Evolutionary conservation across 2,329 filamentous ascomycete genomes (phyloP), one percentile per base, ranked within the genome.

Genomic region (Pyricularia pennisetigena): DNA sequence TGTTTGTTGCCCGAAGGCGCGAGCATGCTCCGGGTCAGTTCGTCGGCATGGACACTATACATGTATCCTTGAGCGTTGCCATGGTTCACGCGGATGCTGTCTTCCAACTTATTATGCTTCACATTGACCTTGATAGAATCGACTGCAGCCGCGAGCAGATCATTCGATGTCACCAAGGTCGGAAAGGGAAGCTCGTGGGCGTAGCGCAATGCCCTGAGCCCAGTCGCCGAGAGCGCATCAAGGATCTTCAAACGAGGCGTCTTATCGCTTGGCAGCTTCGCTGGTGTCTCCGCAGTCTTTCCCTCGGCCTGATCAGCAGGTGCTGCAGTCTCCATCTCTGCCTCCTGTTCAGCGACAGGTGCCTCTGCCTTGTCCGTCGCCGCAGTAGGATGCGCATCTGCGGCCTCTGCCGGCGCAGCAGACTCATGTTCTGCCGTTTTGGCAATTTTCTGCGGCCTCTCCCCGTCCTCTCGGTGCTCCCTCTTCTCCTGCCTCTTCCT

Each of bases 141-240:
- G 1, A 92, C 90, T 2, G 94, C 94, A 0, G 88, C 86, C 16
- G 85, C 79, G 1, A 93, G 93, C 68, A 98, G 85, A 74, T 99
- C 95, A 77, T 99, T 99, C 41, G 94, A 93, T 6, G 92, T 94
- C 59, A 97, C 84, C 0, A 87, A 87, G 3, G 92, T 95, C 16
- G 88, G 85, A 72, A 94, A 93, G 0, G 95, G 93, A 29, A 99
- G 87, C 76, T 99, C 95, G 72, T 93, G 90, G 0, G 92, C 92
- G 78, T 98, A 99, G 70, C 95, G 90, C 61, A 99, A 79, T 6
- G 95, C 95, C 70, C 95, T 89, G 6, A 99, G 85, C 28, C 95
- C 95, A 3, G 94, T 97, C 0, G 95, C 95, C 10, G 95, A 99
- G 5, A 99, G 85, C 0, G 95, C 95, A 78, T 99, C 95, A 9